Conservation (phyloP, 805 yeast species). For the Candida arabinofermentans region DNA sequence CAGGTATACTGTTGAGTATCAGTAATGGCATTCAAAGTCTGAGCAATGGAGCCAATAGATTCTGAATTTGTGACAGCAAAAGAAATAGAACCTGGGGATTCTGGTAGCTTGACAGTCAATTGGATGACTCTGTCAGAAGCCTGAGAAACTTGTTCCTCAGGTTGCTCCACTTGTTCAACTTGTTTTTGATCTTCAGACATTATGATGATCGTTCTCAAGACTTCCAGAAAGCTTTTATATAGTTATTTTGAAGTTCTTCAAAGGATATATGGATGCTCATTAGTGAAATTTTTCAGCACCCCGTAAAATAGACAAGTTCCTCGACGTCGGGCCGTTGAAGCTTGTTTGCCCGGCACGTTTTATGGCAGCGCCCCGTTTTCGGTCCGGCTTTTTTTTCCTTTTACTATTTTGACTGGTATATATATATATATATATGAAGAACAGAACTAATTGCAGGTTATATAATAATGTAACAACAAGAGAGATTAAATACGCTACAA, state of each 20-base stretch:
- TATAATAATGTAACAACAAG: no score
- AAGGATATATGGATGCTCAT: neutral
- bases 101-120: conserved; percentile 26
- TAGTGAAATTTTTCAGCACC: neutral
- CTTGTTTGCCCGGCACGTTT: no score
- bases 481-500: no score
- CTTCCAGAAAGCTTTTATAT: no score
- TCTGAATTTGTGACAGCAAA: conserved; percentile 35
- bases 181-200: conserved; percentile 15
- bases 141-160: neutral
- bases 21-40: conserved; percentile 54
- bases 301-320: neutral
- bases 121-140: conserved; percentile 16
- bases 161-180: no score
- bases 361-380: no score
- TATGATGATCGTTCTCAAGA: no score
- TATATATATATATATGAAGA: no score
- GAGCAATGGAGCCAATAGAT: conserved; percentile 52
- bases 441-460: no score
- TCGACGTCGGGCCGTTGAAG: neutral
- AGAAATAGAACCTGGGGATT: conserved; percentile 20
- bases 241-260: no score
- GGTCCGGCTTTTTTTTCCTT: no score
- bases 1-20: conserved; percentile 58
- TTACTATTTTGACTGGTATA: no score